Conservation (phyloP, 305 asterid genomes). For the Solanum aculeatissimum region DNA sequence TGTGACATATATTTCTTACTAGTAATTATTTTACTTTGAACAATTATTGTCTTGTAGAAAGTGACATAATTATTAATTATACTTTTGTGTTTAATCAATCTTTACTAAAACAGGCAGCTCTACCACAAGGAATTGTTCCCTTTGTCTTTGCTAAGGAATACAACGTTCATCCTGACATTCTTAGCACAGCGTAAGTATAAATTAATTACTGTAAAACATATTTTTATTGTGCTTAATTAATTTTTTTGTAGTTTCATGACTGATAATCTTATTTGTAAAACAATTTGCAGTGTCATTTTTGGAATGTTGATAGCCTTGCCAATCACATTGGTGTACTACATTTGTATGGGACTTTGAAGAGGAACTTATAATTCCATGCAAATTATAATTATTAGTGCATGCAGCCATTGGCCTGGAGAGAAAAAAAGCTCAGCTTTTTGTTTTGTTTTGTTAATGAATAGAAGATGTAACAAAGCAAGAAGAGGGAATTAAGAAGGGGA, state of each 20-base stretch:
- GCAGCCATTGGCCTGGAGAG: not conserved
- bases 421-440: not conserved
- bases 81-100: not conserved
- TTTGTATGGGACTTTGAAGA: slow-evolving; percentile 69
- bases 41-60: not conserved
- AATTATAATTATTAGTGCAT: not conserved
- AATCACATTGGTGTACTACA: slow-evolving; percentile 74
- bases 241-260: not conserved
- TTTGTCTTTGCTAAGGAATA: slow-evolving; percentile 48
- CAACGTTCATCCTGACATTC: slow-evolving; percentile 45
- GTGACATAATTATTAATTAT: not conserved
- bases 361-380: not conserved
- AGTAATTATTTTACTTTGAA: too few species aligned
- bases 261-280: not conserved
- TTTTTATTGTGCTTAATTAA: not conserved
- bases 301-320: slow-evolving; percentile 90
- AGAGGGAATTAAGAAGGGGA: not conserved
- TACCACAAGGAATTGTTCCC: slow-evolving; percentile 50
- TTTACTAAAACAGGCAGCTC: slow-evolving; percentile 27
- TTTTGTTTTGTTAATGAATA: not conserved
- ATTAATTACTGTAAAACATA: not conserved
- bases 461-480: not conserved
- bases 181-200: slow-evolving; percentile 34
- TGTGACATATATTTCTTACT: too few species aligned
- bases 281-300: slow-evolving; percentile 59